phyloP scores from a whole-genome alignment of 2,329 filamentous ascomycete species.

The Cryphonectria japonica region DNA sequence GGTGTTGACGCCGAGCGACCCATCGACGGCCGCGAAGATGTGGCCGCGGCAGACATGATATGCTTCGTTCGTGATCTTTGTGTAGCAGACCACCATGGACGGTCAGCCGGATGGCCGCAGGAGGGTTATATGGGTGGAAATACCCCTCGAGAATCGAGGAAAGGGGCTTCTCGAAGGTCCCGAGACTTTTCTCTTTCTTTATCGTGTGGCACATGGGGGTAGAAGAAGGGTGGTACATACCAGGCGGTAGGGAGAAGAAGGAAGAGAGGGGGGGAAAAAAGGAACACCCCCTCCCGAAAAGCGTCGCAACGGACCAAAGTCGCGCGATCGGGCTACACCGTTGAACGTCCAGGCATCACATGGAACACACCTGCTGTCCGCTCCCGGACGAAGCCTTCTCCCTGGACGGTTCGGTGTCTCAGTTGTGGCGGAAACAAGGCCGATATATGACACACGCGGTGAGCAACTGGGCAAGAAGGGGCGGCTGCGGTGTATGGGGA shows the following conservation, averaged over 20 bases:
- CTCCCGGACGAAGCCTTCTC: conserved; percentile 39
- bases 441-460: conserved; percentile 27
- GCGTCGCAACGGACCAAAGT: conserved; percentile 44
- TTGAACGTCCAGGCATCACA: conserved; percentile 48
- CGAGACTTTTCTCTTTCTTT: conserved; percentile 1
- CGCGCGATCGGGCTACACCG: conserved; percentile 46
- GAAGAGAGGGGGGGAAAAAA: conserved; percentile 14
- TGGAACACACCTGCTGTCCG: conserved; percentile 45
- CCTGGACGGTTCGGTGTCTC: conserved; percentile 37
- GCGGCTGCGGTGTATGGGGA: conserved; percentile 27
- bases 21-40: conserved; percentile 56
- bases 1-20: conserved; percentile 60
- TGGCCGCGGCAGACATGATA: conserved; percentile 60
- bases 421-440: conserved; percentile 25
- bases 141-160: conserved; percentile 27
- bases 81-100: conserved; percentile 28
- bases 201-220: conserved; percentile 28
- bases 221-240: conserved; percentile 41
- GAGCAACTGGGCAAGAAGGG: conserved; percentile 28
- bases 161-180: conserved; percentile 29
- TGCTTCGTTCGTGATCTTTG: conserved; percentile 33
- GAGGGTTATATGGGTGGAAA: conserved; percentile 29
- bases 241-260: conserved; percentile 40
- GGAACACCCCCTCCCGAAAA: conserved; percentile 36
- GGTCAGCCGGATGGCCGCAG: conserved; percentile 37